These are phyloP conservation scores for Lathyrus sativus DNA, from an alignment of 306 rosid species.

Conservation along the genomic window DNA sequence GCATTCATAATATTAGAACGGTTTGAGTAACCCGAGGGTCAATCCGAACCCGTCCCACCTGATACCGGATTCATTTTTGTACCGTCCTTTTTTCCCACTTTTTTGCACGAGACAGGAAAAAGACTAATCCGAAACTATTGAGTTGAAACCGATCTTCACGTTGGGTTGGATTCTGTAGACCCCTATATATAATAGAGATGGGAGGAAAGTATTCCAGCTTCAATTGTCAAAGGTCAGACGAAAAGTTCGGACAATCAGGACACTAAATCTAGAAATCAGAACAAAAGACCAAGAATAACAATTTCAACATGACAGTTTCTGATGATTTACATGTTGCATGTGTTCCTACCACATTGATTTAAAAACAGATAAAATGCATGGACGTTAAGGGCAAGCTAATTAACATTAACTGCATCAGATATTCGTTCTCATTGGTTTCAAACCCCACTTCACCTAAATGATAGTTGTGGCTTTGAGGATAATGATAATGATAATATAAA, in stretches of 20 bases:
- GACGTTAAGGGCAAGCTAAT: not conserved
- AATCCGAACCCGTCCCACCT: too few species aligned
- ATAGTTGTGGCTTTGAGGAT: not conserved
- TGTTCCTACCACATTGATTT: too few species aligned
- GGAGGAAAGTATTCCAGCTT: not conserved
- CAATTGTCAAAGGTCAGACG: not conserved
- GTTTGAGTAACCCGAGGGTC: too few species aligned
- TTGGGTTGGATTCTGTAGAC: too few species aligned
- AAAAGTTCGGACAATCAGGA: not conserved
- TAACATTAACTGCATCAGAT: not conserved
- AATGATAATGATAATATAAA: not conserved
- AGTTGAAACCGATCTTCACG: too few species aligned
- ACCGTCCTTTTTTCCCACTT: too few species aligned
- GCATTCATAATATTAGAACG: too few species aligned
- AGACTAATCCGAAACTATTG: too few species aligned
- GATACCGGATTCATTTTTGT: too few species aligned
- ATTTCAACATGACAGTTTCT: not conserved
- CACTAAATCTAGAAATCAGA: not conserved
- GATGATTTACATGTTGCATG: conserved; percentile 10
- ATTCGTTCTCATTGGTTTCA: conserved; percentile 22
- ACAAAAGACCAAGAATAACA: conserved; percentile 2
- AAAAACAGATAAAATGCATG: conserved; percentile 3
- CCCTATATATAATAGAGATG: too few species aligned
- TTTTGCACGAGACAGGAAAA: too few species aligned
- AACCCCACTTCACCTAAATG: conserved; percentile 4